Percentiles rank a stretch among this genome's conserved stretches.
phyloP scores from a whole-genome alignment of 2,329 filamentous ascomycete genomes.

The Seiridium unicorne region DNA sequence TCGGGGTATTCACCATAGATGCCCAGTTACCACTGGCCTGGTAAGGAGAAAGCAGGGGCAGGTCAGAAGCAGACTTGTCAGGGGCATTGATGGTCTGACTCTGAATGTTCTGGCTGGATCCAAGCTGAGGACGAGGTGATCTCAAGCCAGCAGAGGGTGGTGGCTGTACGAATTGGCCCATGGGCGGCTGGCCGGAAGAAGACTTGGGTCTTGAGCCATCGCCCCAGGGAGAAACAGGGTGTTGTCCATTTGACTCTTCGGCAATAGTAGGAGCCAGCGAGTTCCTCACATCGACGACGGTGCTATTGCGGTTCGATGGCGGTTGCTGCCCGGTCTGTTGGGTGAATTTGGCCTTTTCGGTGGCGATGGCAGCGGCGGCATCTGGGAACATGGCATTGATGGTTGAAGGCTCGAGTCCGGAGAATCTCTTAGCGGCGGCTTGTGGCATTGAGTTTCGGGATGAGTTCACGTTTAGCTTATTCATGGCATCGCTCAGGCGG shows the following conservation, averaged over 20 bases:
- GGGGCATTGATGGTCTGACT: conserved; percentile 76
- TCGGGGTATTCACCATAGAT: conserved; percentile 96
- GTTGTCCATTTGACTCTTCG: conserved; percentile 61
- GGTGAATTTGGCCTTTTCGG: conserved; percentile 96
- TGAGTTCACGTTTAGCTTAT: conserved; percentile 84
- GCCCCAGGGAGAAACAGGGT: conserved; percentile 80
- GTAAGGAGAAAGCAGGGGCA: conserved; percentile 85
- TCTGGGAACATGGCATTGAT: conserved; percentile 99
- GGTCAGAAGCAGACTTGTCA: conserved; percentile 66
- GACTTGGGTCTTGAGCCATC: conserved; percentile 69
- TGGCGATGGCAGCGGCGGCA: conserved; percentile 95
- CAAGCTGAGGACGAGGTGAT: conserved; percentile 71
- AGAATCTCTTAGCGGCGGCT: conserved; percentile 83
- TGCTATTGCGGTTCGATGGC: conserved; percentile 89
- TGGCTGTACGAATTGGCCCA: conserved; percentile 94
- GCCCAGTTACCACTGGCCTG: conserved; percentile 91
- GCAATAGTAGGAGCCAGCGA: conserved; percentile 77
- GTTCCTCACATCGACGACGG: conserved; percentile 71
- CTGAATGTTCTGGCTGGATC: conserved; percentile 71
- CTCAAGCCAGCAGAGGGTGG: conserved; percentile 73
- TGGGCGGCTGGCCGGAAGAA: conserved; percentile 73
- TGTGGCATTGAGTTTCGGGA: conserved; percentile 83
- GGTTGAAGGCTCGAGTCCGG: conserved; percentile 85
- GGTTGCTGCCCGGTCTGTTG: conserved; percentile 90
- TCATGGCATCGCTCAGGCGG: conserved; percentile 94